A percentile compares a stretch with the other conserved stretches of the same genome.
These are phyloP conservation scores for Clitopilus hobsonii DNA, from an alignment of 768 basidiomycete species.

Conservation along the genomic window DNA sequence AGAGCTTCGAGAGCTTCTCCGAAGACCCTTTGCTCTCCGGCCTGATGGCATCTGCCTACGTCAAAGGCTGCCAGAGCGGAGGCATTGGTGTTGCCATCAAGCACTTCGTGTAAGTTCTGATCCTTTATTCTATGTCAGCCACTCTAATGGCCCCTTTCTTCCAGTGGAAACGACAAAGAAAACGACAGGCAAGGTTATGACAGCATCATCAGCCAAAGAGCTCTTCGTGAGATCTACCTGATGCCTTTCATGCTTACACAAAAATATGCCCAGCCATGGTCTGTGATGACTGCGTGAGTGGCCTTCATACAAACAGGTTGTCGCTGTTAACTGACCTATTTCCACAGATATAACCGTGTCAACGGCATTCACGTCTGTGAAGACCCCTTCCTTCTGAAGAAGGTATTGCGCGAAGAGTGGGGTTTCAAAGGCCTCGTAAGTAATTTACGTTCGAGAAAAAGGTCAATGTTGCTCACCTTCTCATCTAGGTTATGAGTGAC, in stretches of 20 bases:
- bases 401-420: constrained; percentile 70
- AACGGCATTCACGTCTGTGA: constrained; percentile 75
- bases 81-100: constrained; percentile 78
- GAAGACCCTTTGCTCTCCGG: constrained; percentile 78
- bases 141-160: background rate
- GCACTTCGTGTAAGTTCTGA: constrained; percentile 62
- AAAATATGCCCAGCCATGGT: constrained; percentile 60
- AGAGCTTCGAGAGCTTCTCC: constrained; percentile 77
- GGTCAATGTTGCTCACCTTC: background rate
- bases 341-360: constrained; percentile 62
- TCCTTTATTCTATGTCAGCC: background rate
- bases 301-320: background rate
- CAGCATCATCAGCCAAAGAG: constrained; percentile 57
- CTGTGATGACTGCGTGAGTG: constrained; percentile 66
- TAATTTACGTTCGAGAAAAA: background rate
- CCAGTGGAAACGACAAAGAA: constrained; percentile 77
- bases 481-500: constrained; percentile 67
- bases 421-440: constrained; percentile 56
- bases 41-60: constrained; percentile 62
- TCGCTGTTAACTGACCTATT: background rate
- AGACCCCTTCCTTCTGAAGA: constrained; percentile 50
- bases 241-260: constrained; percentile 76
- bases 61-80: constrained; percentile 73
- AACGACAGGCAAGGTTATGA: constrained; percentile 70
- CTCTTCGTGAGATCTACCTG: constrained; percentile 71